Evolutionary conservation across 768 basidiomycete species (phyloP), one percentile per base, ranked within the genome.

Genomic region (Pleurotus platypus): DNA sequence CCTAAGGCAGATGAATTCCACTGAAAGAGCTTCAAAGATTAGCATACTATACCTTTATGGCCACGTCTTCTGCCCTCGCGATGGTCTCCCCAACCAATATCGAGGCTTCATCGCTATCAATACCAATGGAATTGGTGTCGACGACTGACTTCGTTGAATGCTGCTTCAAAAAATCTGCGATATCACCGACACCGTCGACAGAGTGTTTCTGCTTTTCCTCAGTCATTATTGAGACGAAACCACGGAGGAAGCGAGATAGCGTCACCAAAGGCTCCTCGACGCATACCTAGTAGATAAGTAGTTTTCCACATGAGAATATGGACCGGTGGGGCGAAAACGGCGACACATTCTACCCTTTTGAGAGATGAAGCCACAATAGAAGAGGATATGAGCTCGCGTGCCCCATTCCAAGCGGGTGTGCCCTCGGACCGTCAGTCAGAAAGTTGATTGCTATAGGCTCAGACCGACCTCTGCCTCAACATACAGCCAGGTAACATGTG

Each of bases 1-100:
- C 73, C 79, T 80, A 49, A 37, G 47, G 37, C 3, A 7, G 2
- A 37, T 26, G n/a, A 24, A 15, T 26, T 15, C 26, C 15, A 47
- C 22, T 30, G 18, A 18, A 45, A 13, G 16, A 11, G 5, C 37
- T 45, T 38, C 48, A 26, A 20, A 26, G 35, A 11, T 46, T 7
- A 22, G 6, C 4, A 2, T 60, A 61, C 57, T 54, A 3, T 22
- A 57, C 61, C 16, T 67, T 63, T 64, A 37, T 62, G 45, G 50
- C 57, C 3, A 64, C 68, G 5, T 66, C 68, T 9, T 57, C 63
- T 11, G 30, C 54, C 11, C 13, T 65, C 40, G 46, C 65, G 13
- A 48, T 58, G 2, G 16, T 8, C 12, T n/a, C 43, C 18, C 38
- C 54, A 12, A 9, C 13, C 16, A 40, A 45, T n/a, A 45, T 43